phyloP scores from a whole-genome alignment of 495 filamentous ascomycete species.

The Trichoderma erinaceum region DNA sequence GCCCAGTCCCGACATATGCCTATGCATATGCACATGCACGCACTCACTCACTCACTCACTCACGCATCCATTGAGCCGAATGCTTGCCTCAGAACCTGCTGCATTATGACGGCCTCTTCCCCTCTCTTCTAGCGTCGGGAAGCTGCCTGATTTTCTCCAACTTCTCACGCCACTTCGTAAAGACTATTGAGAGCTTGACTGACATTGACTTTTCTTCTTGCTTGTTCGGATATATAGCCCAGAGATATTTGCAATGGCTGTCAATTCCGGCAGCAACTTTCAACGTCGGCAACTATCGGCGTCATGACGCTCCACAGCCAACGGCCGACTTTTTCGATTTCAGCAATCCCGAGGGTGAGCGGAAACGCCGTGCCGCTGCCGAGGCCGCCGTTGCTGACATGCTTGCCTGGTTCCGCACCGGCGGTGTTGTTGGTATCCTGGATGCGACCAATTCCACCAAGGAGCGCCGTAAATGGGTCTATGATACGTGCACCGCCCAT shows the following conservation, averaged over 20 bases:
- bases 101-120: not conserved
- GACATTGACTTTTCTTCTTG: not conserved
- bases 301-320: conserved; percentile 77
- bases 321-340: conserved; percentile 89
- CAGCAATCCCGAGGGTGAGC: conserved; percentile 81
- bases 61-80: not conserved
- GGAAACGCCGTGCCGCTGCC: conserved; percentile 76
- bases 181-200: not conserved
- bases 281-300: conserved; percentile 94
- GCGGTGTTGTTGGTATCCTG: conserved; percentile 80
- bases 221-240: conserved; percentile 49
- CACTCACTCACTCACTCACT: no score
- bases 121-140: conserved; percentile 2
- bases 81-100: not conserved
- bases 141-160: not conserved
- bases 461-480: conserved; percentile 81
- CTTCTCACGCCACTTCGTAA: not conserved
- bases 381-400: conserved; percentile 88
- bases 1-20: not conserved
- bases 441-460: conserved; percentile 96
- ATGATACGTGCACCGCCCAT: conserved; percentile 62
- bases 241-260: conserved; percentile 93
- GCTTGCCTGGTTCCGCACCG: conserved; percentile 77
- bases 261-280: conserved; percentile 88
- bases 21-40: not conserved